Base-by-base conservation (phyloP, 2,329 filamentous ascomycete species). In the Penicillium sp. region DNA sequence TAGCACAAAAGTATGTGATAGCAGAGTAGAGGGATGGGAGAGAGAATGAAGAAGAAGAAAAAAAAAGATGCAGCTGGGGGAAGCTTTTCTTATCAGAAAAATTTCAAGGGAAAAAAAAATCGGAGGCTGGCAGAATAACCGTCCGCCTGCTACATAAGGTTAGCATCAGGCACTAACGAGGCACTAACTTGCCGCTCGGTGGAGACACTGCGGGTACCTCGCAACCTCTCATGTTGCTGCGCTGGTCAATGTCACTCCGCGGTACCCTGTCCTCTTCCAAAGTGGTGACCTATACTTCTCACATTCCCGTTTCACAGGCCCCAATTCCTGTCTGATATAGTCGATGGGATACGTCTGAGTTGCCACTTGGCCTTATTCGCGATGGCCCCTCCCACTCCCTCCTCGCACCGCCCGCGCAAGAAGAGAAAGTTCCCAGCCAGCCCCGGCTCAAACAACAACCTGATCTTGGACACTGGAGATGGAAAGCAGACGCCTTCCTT, bases 401-500 rank as follows among this genome's bases (percentile, higher is more conserved):
- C 70, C 11, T 70, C 70, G 16, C 67, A 75, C 56, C 72, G 74
- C 40, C 74, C 75, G 20, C 73, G 75, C 42, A 77, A 75, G 65
- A 78, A 75, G 69, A 70, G 69, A 63, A 76, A 72, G 62, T 53
- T 66, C 35, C 46, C 65, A 24, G 60, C 62, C 18, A 63, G 66
- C 45, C 64, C 68, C 36, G 69, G 69, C 51, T 71, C 71, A 28
- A 74, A 74, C 50, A 71, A 73, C 55, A 68, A 74, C 53, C 64
- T 77, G 42, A 70, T 72, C 28, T 46, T 77, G 53, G 75, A 80
- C 55, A 53, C 70, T 5, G 69, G 69, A 39, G 74, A 76, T 33
- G 74, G 76, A 44, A 69, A 71, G 44, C 72, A 78, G 50, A 72
- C 71, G 38, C 92, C 92, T 28, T 84, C 89, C 4, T 97, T 96